Evolutionary conservation across 2,329 filamentous ascomycete genomes (phyloP).

Genomic region (Fusarium sp.): DNA sequence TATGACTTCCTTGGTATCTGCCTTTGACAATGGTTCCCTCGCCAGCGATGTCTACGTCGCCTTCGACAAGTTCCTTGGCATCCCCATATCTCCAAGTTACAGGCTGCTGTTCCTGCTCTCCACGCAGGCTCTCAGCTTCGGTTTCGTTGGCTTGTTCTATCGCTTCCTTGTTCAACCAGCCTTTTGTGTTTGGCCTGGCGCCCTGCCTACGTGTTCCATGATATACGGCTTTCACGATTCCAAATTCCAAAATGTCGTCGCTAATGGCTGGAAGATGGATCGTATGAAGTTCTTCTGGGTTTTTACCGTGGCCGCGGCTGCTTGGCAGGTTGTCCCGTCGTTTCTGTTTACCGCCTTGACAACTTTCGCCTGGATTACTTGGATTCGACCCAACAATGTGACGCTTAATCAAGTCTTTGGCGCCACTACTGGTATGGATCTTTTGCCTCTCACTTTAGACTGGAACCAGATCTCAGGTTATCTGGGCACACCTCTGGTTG

Average conservation of each 20-base stretch:
- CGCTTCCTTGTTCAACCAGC: conserved; percentile 55
- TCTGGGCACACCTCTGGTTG: conserved; percentile 25
- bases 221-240: conserved; percentile 50
- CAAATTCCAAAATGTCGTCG: neutral
- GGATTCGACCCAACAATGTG: conserved; percentile 28
- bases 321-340: conserved; percentile 26
- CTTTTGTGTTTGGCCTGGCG: conserved; percentile 54
- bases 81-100: neutral
- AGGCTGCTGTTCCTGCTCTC: conserved; percentile 49
- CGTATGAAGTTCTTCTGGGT: conserved; percentile 22
- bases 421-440: conserved; percentile 23
- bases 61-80: conserved; percentile 50
- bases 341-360: conserved; percentile 27
- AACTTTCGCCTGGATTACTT: conserved; percentile 29
- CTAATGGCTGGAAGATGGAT: conserved; percentile 48
- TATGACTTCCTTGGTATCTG: conserved; percentile 57
- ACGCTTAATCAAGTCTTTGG: conserved; percentile 31
- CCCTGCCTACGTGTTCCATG: conserved; percentile 54
- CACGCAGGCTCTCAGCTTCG: conserved; percentile 55
- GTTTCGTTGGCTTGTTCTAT: conserved; percentile 52
- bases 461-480: conserved; percentile 30
- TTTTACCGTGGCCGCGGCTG: too few relatives aligned
- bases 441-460: conserved; percentile 24
- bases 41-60: conserved; percentile 56
- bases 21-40: conserved; percentile 49